Evolutionary conservation across 2,329 filamentous ascomycete genomes (phyloP).

Genomic region (Aspergillus luchuensis): DNA sequence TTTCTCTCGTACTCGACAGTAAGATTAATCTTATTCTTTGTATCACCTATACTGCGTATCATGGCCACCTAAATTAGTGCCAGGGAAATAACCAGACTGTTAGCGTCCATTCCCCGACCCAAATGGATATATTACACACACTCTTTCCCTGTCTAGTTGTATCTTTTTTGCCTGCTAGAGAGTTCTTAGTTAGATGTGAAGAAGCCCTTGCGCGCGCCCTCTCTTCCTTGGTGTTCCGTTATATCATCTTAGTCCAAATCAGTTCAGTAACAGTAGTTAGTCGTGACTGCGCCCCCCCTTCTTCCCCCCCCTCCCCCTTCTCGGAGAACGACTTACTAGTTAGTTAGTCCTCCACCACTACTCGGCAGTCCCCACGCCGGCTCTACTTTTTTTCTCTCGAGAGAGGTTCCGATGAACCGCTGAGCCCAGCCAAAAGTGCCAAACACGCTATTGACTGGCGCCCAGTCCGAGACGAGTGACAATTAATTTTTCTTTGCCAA

Average conservation of each 20-base stretch:
- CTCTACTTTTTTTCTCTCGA: conserved; percentile 8
- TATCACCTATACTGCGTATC: conserved; percentile 1
- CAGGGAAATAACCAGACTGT: background rate
- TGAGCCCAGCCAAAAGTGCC: conserved; percentile 10
- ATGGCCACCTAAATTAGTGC: background rate
- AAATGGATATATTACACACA: background rate
- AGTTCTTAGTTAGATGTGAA: background rate
- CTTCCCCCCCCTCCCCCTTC: background rate
- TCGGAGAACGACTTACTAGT: background rate
- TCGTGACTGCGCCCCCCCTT: background rate
- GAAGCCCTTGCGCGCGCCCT: background rate
- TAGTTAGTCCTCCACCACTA: background rate
- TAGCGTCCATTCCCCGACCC: background rate
- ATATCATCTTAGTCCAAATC: too few species aligned
- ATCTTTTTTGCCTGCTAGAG: background rate
- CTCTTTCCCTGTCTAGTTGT: too few species aligned
- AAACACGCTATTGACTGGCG: conserved; percentile 10
- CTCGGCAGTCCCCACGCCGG: conserved; percentile 3
- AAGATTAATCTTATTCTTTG: background rate
- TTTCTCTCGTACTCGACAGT: too few species aligned
- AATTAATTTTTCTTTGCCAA: background rate
- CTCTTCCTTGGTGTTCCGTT: background rate
- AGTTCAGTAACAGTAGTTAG: background rate
- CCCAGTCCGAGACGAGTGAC: conserved; percentile 7
- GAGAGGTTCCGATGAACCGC: conserved; percentile 11